Percentiles rank a stretch among this genome's conserved stretches.
These are phyloP conservation scores for Rubroboletus pulcherrimus DNA, from an alignment of 768 basidiomycete genomes.

Conservation along the genomic window DNA sequence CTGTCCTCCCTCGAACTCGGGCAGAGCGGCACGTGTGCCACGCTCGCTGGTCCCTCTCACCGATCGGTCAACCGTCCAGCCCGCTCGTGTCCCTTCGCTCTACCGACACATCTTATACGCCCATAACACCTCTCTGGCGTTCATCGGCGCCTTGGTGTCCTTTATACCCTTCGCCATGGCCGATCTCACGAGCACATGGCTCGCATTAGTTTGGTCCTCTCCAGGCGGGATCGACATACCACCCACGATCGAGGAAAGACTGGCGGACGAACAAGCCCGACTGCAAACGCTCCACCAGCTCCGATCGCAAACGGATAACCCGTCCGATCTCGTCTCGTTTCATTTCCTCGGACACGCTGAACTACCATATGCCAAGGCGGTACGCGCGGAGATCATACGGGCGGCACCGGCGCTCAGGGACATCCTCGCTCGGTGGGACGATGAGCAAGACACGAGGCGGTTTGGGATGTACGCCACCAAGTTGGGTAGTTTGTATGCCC, in stretches of 20 bases:
- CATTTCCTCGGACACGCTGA: slow-evolving; percentile 23
- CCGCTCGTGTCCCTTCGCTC: slow-evolving; percentile 41
- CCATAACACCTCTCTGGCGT: slow-evolving; percentile 43
- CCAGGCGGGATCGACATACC: slow-evolving; percentile 32
- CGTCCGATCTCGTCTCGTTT: slow-evolving; percentile 25
- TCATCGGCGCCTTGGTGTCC: slow-evolving; percentile 40
- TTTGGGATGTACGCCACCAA: slow-evolving; percentile 27
- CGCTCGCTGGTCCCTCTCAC: slow-evolving; percentile 28
- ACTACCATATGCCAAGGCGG: slow-evolving; percentile 20
- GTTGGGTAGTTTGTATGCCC: slow-evolving; percentile 24
- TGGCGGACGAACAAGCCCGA: slow-evolving; percentile 37
- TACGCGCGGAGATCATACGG: slow-evolving; percentile 12
- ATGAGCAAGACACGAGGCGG: slow-evolving; percentile 24
- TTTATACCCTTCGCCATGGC: slow-evolving; percentile 48
- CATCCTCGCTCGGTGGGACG: slow-evolving; percentile 25
- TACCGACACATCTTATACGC: slow-evolving; percentile 47
- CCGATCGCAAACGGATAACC: slow-evolving; percentile 21
- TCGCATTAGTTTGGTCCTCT: slow-evolving; percentile 39
- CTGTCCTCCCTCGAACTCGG: not conserved
- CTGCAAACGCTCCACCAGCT: slow-evolving; percentile 24
- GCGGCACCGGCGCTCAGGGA: slow-evolving; percentile 15
- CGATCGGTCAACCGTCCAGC: slow-evolving; percentile 20
- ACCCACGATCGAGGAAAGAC: slow-evolving; percentile 28
- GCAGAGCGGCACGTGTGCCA: not conserved
- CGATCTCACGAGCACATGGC: slow-evolving; percentile 49